Base-by-base conservation (phyloP, 2,329 filamentous ascomycete genomes). In the Helotiales sp. region DNA sequence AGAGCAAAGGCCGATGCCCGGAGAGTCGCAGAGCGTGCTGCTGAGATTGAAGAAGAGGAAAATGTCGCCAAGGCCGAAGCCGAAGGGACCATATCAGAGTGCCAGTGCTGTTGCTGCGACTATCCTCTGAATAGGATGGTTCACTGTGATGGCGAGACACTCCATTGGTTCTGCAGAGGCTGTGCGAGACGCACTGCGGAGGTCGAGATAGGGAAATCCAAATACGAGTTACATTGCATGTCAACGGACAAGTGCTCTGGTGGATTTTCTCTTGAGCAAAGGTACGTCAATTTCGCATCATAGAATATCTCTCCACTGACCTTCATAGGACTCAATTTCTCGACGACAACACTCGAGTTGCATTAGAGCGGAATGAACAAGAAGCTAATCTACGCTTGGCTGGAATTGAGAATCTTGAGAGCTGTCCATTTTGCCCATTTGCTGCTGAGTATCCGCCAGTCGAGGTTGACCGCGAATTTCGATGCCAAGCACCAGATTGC, bases 341-440 rank as follows among this genome's bases (percentile, higher is more conserved):
- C 0, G 84, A 88, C 67, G 79, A 84, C 17, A 86, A 85, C 54
- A 81, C 88, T 0, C 81, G 86, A 32, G 80, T 83, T 2, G 90
- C 89, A 8, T 80, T 97, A 2, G 90, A 91, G 64, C 84, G 87
- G 24, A 85, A 94, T 61, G 90, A 94, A 75, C 89, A 92, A 76
- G 87, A 91, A 73, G 85, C 89, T 20, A 85, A 87, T 26, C 82
- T 97, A 45, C 85, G 87, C n/a, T 82, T 87, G 68, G 91, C 92
- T 0, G 87, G 84, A 0, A 84, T 96, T 40, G 88, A 93, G 47
- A 87, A 89, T 68, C 84, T 97, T 1, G 91, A 86, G 34, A 87
- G 86, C 34, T 97, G 93, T 71, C 92, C 93, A 0, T 96, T 93
- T 75, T 97, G 93, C 77, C 88, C 91, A 24, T 96, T 87, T 80